phyloP scores from a whole-genome alignment of 768 basidiomycete genomes.

The Cantharellus anzutake region DNA sequence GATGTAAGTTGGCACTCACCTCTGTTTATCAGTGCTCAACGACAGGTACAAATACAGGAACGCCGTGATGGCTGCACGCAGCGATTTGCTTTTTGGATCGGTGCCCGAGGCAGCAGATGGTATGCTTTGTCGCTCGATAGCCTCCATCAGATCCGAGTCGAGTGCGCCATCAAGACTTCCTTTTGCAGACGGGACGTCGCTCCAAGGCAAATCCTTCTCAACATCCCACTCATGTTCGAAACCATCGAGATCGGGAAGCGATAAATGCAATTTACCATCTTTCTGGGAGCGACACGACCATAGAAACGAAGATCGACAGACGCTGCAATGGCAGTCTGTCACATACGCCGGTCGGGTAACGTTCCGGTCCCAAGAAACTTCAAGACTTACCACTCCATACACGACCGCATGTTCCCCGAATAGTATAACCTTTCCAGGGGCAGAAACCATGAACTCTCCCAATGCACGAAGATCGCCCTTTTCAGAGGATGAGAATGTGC shows the following conservation, averaged over 20 bases:
- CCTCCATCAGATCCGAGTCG: conserved; percentile 53
- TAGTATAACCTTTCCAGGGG: conserved; percentile 93
- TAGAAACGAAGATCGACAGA: conserved; percentile 93
- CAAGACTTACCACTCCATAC: conserved; percentile 67
- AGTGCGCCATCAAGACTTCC: conserved; percentile 43
- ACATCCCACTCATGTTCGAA: conserved; percentile 72
- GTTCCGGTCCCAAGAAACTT: not conserved
- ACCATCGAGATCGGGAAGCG: conserved; percentile 59
- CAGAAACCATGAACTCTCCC: conserved; percentile 58
- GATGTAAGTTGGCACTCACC: conserved; percentile 25
- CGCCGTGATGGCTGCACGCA: conserved; percentile 36
- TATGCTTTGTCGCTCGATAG: conserved; percentile 33
- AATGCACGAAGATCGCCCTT: not conserved
- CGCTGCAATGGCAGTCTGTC: conserved; percentile 82
- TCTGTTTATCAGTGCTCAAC: conserved; percentile 33
- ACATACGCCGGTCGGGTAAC: not conserved
- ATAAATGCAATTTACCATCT: conserved; percentile 50
- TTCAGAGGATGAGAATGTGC: not conserved
- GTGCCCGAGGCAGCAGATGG: conserved; percentile 15
- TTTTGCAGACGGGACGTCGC: conserved; percentile 35
- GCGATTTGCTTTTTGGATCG: conserved; percentile 13
- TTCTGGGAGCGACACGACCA: conserved; percentile 56
- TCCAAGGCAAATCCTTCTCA: conserved; percentile 52
- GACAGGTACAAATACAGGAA: conserved; percentile 92
- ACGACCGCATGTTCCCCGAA: conserved; percentile 99